Conservation (phyloP, 768 basidiomycete species). For the Rhizopogon salebrosus region DNA sequence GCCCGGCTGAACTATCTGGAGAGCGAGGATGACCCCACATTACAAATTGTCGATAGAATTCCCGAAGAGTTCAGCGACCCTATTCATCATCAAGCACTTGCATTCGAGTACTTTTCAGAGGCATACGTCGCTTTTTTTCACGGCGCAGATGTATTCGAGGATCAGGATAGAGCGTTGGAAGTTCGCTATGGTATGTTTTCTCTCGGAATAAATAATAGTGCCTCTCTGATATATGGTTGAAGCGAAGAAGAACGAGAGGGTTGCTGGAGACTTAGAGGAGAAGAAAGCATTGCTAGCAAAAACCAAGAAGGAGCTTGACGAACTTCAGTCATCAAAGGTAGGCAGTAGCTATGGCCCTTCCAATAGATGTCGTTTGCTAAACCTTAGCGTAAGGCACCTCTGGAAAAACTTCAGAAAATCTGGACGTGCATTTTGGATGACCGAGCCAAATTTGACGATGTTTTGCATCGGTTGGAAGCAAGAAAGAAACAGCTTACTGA, state of each 20-base stretch:
- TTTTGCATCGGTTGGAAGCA: constrained; percentile 63
- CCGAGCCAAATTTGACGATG: constrained; percentile 72
- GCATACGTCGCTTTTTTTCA: constrained; percentile 68
- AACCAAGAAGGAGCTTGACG: constrained; percentile 48
- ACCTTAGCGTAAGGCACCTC: constrained; percentile 43
- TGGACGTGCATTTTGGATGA: constrained; percentile 66
- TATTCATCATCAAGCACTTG: constrained; percentile 69
- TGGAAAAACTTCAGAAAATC: constrained; percentile 57
- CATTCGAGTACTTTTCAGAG: constrained; percentile 67
- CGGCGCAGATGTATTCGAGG: constrained; percentile 60
- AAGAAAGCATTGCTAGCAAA: constrained; percentile 43
- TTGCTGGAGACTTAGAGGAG: constrained; percentile 58
- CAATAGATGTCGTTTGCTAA: background rate
- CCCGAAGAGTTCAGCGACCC: constrained; percentile 75
- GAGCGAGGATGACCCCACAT: constrained; percentile 55
- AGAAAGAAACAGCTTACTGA: constrained; percentile 65
- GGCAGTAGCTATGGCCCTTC: constrained; percentile 4
- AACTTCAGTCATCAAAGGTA: constrained; percentile 61
- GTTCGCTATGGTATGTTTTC: constrained; percentile 63
- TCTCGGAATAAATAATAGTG: background rate
- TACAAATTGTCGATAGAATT: constrained; percentile 55
- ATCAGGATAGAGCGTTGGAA: constrained; percentile 66
- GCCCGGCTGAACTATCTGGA: constrained; percentile 42
- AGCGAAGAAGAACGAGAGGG: constrained; percentile 73
- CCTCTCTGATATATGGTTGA: constrained; percentile 1